Evolutionary conservation across 148 eudicot species (phyloP), one percentile per base, ranked within the genome.

Genomic region (Rhododendron williamsianum): DNA sequence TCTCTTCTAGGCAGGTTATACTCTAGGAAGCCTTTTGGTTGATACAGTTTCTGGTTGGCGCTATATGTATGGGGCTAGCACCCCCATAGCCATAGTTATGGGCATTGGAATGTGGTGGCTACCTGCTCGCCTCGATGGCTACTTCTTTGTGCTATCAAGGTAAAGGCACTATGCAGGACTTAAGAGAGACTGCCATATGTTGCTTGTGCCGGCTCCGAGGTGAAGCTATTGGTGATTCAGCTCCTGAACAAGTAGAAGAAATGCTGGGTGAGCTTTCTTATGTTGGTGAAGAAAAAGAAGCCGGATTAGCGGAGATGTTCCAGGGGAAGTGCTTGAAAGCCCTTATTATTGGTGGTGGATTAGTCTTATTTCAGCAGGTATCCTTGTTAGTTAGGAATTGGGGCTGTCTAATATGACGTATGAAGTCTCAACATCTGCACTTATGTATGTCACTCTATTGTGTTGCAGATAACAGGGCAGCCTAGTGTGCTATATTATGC

Each of bases 41-140:
- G 91, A 94, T 78, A 87, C 84, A 36, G 85, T 90, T 77, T 83
- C 94, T 87, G 98, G 98, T 88, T 97, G 99, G 99, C 95, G 99
- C 54, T 97, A 94, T 81, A 94, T 95, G 98, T 97, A 91, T 82
- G 99, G 90, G 84, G 87, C 90, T 90, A 92, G 98, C 90, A 79
- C 81, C 86, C 99, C 98, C 43, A 18, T 97, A n/a, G 89, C 98
- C 19, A 86, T 95, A 36, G 80, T 93, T 36, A 93, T 97, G 99
- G 93, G 90, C 81, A 91, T 95, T 87, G 99, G 99, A 86, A 94
- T 95, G 96, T 97, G 98, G 99, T 97, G 98, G 98, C 93, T 97
- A 25, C 98, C 99, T 79, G 87, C 90, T 94, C 99, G 74, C 99
- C 99, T 52, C 92, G 99, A 91, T 97, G 98, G 99, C 85, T 97